These are phyloP conservation scores for Miamiensis avidus DNA, from an alignment of 169 alveolate genomes.

Conservation along the genomic window DNA sequence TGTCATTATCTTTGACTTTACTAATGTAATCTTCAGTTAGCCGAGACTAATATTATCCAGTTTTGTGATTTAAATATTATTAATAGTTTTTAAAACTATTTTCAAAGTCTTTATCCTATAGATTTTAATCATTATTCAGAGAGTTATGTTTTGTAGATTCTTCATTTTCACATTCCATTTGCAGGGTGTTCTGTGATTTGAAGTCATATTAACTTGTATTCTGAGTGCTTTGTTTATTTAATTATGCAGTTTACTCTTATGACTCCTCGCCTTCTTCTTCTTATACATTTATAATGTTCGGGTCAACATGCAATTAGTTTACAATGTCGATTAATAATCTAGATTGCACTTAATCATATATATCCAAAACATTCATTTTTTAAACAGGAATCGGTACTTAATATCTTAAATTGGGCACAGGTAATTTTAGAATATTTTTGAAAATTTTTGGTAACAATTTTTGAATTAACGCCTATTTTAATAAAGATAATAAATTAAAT, in stretches of 20 bases:
- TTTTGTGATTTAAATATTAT: too few relatives aligned
- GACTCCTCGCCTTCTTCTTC: neutral
- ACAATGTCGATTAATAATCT: neutral
- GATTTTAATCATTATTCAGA: neutral
- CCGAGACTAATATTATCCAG: neutral
- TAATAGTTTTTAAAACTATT: neutral
- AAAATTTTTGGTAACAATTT: neutral
- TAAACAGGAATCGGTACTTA: neutral
- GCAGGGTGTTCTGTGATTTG: too few relatives aligned
- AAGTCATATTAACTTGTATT: too few relatives aligned
- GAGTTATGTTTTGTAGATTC: neutral
- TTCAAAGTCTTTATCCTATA: neutral
- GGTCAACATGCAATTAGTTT: neutral
- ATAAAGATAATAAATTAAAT: neutral
- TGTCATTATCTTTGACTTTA: too few relatives aligned
- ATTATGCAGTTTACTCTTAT: neutral
- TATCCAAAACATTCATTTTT: neutral
- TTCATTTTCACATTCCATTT: too few relatives aligned
- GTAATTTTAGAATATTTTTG: neutral
- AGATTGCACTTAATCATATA: neutral
- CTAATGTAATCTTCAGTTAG: neutral
- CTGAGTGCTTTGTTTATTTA: neutral
- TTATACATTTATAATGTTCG: neutral
- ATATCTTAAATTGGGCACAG: neutral
- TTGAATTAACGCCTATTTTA: neutral